These are phyloP conservation scores for Sugiyamaella chiloensis DNA, from an alignment of 805 yeast species.

Conservation along the genomic window DNA sequence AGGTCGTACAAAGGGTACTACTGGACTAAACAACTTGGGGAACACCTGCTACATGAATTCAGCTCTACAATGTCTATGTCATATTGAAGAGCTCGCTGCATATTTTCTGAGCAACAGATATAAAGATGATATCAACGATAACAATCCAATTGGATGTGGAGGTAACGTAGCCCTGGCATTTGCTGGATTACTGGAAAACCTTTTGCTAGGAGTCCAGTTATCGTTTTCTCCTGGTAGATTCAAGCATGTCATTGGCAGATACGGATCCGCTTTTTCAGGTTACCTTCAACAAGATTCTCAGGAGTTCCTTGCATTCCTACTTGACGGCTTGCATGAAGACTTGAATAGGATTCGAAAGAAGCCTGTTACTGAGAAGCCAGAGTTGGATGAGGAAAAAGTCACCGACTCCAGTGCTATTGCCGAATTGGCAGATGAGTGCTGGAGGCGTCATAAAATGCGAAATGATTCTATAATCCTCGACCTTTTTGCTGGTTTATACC, in stretches of 20 bases:
- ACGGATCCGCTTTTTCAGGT: constrained; percentile 73
- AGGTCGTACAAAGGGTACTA: constrained; percentile 41
- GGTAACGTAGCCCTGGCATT: constrained; percentile 81
- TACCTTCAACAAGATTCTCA: constrained; percentile 91
- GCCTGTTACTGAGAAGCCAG: constrained; percentile 89
- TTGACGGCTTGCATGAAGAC: constrained; percentile 92
- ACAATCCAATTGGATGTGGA: constrained; percentile 80
- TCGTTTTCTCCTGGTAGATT: constrained; percentile 68
- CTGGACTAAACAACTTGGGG: constrained; percentile 72
- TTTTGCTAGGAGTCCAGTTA: constrained; percentile 41
- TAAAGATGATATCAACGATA: constrained; percentile 62
- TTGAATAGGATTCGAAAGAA: constrained; percentile 76
- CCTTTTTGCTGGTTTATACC: constrained; percentile 84
- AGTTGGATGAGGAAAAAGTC: constrained; percentile 57
- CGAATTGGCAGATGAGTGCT: constrained; percentile 68
- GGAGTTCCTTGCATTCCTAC: constrained; percentile 80
- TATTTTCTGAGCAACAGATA: constrained; percentile 61
- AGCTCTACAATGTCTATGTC: constrained; percentile 82
- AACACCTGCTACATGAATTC: constrained; percentile 95
- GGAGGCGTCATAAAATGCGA: constrained; percentile 74
- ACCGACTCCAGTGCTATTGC: constrained; percentile 46
- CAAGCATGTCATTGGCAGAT: constrained; percentile 73
- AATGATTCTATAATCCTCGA: constrained; percentile 85
- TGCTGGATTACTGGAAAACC: constrained; percentile 59
- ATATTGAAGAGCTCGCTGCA: constrained; percentile 75